A percentile compares a stretch with the other conserved stretches of the same genome.
phyloP scores from a whole-genome alignment of 257 asterid genomes.

The Solanum tacnaense region DNA sequence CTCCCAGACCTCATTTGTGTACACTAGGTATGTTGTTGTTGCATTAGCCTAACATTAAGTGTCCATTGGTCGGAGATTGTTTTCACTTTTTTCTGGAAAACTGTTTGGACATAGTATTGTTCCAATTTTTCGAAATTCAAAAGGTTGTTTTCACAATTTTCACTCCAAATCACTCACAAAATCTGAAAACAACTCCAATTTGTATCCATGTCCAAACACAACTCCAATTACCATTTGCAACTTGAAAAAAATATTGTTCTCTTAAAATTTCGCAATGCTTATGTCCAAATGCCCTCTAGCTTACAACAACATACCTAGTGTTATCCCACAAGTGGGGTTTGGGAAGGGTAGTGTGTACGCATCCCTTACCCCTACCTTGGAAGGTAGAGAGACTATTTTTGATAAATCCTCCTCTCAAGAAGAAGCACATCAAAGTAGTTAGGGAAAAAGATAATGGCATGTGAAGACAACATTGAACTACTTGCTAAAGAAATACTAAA shows the following conservation, averaged over 20 bases:
- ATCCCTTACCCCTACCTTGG: not conserved
- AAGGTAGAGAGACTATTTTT: not conserved
- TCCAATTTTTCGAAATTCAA: not conserved
- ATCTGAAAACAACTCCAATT: not conserved
- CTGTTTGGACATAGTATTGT: not conserved
- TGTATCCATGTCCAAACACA: not conserved
- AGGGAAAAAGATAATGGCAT: not conserved
- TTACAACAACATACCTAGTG: not conserved
- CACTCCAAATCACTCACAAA: not conserved
- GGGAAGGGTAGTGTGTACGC: not conserved
- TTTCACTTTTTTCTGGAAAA: not conserved
- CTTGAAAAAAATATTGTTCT: not conserved
- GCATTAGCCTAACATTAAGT: not conserved
- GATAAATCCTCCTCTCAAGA: not conserved
- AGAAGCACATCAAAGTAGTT: not conserved
- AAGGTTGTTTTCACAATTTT: not conserved
- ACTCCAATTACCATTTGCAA: not conserved
- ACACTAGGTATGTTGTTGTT: not conserved
- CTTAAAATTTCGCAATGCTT: not conserved
- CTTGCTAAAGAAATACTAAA: not conserved
- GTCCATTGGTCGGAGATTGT: not conserved
- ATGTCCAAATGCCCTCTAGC: not conserved
- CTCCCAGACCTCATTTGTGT: no score
- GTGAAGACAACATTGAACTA: not conserved
- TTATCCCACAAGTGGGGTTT: not conserved